These are phyloP conservation scores for Wickerhamiella azymoides DNA, from an alignment of 805 yeast genomes.

Conservation along the genomic window DNA sequence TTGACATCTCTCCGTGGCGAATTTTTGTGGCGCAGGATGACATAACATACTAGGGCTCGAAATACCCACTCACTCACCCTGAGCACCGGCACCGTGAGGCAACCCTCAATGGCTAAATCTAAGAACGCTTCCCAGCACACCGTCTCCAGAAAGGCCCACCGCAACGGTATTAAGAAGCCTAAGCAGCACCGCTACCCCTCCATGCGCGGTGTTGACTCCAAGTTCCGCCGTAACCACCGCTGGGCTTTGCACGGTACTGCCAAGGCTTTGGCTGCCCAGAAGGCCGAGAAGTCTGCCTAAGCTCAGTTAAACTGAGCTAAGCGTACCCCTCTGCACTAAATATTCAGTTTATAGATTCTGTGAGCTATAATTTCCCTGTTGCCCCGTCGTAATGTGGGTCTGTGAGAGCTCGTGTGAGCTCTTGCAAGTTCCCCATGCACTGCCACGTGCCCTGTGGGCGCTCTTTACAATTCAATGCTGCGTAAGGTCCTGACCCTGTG, in stretches of 20 bases:
- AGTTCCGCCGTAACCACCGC: constrained; percentile 99
- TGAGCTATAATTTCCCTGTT: neutral
- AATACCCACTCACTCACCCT: neutral
- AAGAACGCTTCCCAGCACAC: constrained; percentile 99
- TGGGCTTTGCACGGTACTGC: constrained; percentile 97
- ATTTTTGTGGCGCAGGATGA: neutral
- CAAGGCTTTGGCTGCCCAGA: constrained; percentile 77
- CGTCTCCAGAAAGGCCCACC: constrained; percentile 99
- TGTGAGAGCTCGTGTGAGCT: too few species aligned
- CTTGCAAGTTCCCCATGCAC: too few species aligned
- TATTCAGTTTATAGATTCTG: too few species aligned
- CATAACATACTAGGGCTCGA: neutral
- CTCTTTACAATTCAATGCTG: too few species aligned
- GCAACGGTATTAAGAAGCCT: constrained; percentile 99
- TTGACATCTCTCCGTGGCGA: too few species aligned
- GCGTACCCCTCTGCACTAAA: neutral
- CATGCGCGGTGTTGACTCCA: constrained; percentile 96
- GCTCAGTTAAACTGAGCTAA: constrained; percentile 1
- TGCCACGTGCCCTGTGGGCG: too few species aligned
- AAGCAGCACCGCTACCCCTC: constrained; percentile 97
- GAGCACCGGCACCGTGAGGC: neutral
- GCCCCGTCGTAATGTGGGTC: neutral
- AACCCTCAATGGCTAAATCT: constrained; percentile 71
- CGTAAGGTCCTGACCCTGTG: too few species aligned
- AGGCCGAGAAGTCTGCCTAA: constrained; percentile 30